Base-by-base conservation (phyloP, 345 rosid genomes). In the Rhodamnia argentea region DNA sequence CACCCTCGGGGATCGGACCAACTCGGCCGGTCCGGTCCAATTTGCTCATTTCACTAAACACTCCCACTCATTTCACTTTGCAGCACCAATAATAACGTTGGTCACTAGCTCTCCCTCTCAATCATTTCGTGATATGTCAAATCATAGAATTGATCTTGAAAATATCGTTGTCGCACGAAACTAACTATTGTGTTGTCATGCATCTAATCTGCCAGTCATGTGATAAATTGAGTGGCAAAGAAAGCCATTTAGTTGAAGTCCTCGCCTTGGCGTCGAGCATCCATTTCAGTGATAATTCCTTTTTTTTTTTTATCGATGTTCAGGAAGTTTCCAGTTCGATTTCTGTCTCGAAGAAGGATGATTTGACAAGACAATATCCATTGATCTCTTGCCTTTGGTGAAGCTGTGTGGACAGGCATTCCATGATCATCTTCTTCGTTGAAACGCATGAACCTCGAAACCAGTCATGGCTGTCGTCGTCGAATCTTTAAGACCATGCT, bases 201-300 rank as follows among this genome's bases (percentile, higher is more conserved):
- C 7, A 60, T 60, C 74, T 27, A 60, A 6, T 60, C 7, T 15
- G 40, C 13, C 1, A 13, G 5, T 27, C 74, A 14, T 14, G 20
- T 2, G 20, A 27, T 60, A n/a, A n/a, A 60, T 60, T 10, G 1
- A 60, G 32, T 5, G 18, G 20, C 37, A 13, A 13, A 27, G 18
- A 5, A 60, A 27, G 20, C 74, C 13, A 13, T 27, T 60, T n/a
- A 6, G 5, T 52, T 52, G 16, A 52, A 15, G 10, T 60, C 20
- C 74, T 27, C 37, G 0, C 11, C 11, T 58, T 58, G 62, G 13
- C 0, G 15, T 6, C 14, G 1, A 1, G 60, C 10, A 24, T 57
- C 26, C 27, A 26, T 59, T n/a, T n/a, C 0, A n/a, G 16, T 0
- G 8, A 13, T n/a, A 60, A 13, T 20, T 27, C 40, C 0, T 60